A percentile compares a stretch with the other conserved stretches of the same genome.
phyloP scores from a whole-genome alignment of 345 rosid genomes.

The Euphorbia peplus region DNA sequence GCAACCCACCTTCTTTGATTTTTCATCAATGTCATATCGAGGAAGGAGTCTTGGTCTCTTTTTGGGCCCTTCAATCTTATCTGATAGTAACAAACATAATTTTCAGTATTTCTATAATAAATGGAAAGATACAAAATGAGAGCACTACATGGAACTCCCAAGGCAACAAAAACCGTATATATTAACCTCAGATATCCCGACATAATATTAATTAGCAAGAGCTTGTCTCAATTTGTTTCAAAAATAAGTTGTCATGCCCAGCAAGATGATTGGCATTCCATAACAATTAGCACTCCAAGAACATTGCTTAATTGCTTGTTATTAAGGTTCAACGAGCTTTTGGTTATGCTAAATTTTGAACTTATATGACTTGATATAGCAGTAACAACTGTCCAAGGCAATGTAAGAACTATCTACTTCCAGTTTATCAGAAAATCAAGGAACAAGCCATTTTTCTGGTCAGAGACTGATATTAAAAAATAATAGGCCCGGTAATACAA shows the following conservation, averaged over 20 bases:
- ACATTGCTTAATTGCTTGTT: neutral
- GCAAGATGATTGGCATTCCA: neutral
- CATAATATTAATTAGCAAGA: neutral
- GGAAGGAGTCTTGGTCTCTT: slow-evolving; percentile 82
- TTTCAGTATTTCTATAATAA: slow-evolving; percentile 16
- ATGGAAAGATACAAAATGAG: neutral
- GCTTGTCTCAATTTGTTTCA: neutral
- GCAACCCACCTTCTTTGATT: slow-evolving; percentile 61
- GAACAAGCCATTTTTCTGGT: neutral
- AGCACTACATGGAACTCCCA: neutral
- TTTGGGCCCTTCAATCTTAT: slow-evolving; percentile 55
- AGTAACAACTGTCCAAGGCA: neutral
- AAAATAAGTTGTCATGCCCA: neutral
- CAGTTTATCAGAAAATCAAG: slow-evolving; percentile 3
- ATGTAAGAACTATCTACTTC: neutral
- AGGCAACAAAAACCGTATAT: neutral
- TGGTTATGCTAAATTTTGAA: neutral
- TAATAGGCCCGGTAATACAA: neutral
- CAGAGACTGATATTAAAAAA: neutral
- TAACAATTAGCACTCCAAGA: neutral
- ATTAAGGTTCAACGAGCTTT: neutral
- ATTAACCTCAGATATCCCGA: neutral
- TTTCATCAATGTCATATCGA: slow-evolving; percentile 41
- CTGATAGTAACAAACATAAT: slow-evolving; percentile 33
- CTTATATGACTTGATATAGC: neutral